phyloP scores from a whole-genome alignment of 306 rosid genomes.

The Sphenostylis stenocarpa region DNA sequence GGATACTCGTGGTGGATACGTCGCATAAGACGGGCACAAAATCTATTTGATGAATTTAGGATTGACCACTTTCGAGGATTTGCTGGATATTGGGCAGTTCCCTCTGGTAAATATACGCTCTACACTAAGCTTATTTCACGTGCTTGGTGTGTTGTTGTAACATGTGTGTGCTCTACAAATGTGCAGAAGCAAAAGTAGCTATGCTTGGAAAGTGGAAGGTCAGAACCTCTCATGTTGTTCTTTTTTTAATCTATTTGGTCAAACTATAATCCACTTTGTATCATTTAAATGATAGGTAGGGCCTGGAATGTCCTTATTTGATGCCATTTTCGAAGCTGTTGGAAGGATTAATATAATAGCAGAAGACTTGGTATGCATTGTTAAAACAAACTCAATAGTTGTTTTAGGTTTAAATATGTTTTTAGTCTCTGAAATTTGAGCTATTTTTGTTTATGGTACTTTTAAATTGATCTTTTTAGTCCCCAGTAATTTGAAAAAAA shows the following conservation, averaged over 20 bases:
- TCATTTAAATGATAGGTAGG: slow-evolving; percentile 71
- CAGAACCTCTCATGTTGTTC: slow-evolving; percentile 35
- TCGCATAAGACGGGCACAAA: slow-evolving; percentile 78
- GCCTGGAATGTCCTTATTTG: slow-evolving; percentile 82
- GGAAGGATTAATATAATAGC: slow-evolving; percentile 83
- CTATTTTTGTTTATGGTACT: too few species aligned
- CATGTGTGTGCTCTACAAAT: slow-evolving; percentile 31
- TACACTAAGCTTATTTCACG: slow-evolving; percentile 17
- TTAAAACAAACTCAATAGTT: neutral
- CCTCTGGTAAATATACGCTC: slow-evolving; percentile 63
- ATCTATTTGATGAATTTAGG: slow-evolving; percentile 83
- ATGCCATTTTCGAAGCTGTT: slow-evolving; percentile 68
- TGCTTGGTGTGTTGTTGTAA: slow-evolving; percentile 37
- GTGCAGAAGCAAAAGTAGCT: slow-evolving; percentile 87
- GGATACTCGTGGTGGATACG: slow-evolving; percentile 95
- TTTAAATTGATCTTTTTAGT: too few species aligned
- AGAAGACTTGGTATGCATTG: slow-evolving; percentile 84
- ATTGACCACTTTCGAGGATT: slow-evolving; percentile 97
- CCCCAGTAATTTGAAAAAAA: too few species aligned
- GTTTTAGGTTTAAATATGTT: neutral
- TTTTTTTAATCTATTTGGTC: slow-evolving; percentile 23
- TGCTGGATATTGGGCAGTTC: slow-evolving; percentile 95
- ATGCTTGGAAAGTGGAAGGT: slow-evolving; percentile 95
- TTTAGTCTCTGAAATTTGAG: too few species aligned
- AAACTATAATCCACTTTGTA: slow-evolving; percentile 32